These are phyloP conservation scores for Glarea lozoyensis DNA, from an alignment of 495 filamentous ascomycete genomes.

Conservation along the genomic window DNA sequence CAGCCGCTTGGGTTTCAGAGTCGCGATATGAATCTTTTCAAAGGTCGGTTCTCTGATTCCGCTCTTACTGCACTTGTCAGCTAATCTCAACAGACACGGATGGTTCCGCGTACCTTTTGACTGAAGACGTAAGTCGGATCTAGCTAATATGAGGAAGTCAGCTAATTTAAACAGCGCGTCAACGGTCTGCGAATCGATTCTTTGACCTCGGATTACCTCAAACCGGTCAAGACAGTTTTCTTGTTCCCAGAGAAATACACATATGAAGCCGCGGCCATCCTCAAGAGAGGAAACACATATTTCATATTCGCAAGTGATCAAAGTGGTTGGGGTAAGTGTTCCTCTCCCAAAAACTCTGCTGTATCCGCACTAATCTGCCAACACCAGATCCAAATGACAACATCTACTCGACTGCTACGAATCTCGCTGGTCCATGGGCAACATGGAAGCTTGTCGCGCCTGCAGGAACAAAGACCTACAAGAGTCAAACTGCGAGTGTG, in stretches of 20 bases:
- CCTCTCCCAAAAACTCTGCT: neutral
- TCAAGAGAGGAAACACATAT: slow-evolving; percentile 39
- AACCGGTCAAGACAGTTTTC: slow-evolving; percentile 27
- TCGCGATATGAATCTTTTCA: slow-evolving; percentile 53
- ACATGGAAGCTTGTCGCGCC: slow-evolving; percentile 51
- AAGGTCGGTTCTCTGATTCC: slow-evolving; percentile 28
- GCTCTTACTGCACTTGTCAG: no score
- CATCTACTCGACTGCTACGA: slow-evolving; percentile 32
- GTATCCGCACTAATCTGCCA: neutral
- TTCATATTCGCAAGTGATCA: slow-evolving; percentile 40
- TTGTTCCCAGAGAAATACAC: slow-evolving; percentile 23
- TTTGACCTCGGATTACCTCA: slow-evolving; percentile 37
- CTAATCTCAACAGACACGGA: slow-evolving; percentile 30
- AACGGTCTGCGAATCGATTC: slow-evolving; percentile 43
- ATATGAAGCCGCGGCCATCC: slow-evolving; percentile 36
- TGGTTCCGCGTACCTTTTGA: slow-evolving; percentile 49
- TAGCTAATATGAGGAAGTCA: neutral
- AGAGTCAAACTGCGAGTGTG: slow-evolving; percentile 18
- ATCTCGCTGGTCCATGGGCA: slow-evolving; percentile 38
- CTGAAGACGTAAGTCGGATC: slow-evolving; percentile 42
- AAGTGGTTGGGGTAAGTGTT: slow-evolving; percentile 23
- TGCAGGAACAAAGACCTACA: slow-evolving; percentile 35
- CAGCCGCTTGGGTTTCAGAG: slow-evolving; percentile 42
- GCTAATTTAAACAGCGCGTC: slow-evolving; percentile 25
- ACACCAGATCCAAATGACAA: slow-evolving; percentile 54